Percentiles rank a stretch among this genome's conserved stretches.
Evolutionary conservation across 2,329 filamentous ascomycete species (phyloP).

Genomic region (Phialocephala sp.): DNA sequence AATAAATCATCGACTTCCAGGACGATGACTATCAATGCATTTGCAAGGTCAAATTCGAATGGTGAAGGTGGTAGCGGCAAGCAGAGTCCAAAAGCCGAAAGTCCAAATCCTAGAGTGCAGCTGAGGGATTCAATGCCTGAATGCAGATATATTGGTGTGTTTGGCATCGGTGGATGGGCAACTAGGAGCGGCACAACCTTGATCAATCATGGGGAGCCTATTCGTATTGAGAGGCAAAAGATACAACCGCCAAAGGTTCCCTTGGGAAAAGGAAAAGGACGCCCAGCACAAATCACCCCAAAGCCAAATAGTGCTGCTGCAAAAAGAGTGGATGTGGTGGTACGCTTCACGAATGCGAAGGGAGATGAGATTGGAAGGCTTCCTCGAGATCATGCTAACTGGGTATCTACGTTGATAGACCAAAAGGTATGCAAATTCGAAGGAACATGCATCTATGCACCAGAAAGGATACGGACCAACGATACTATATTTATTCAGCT

Average conservation of each 20-base stretch:
- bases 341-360: constrained; percentile 81
- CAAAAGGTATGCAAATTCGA: constrained; percentile 89
- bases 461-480: constrained; percentile 83
- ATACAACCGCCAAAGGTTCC: constrained; percentile 62
- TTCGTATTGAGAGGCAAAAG: constrained; percentile 86
- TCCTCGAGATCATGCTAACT: constrained; percentile 84
- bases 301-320: constrained; percentile 51
- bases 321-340: constrained; percentile 81
- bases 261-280: constrained; percentile 52
- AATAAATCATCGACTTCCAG: constrained; percentile 20
- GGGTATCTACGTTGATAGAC: constrained; percentile 92
- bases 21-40: constrained; percentile 36
- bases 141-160: constrained; percentile 83
- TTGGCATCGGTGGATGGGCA: constrained; percentile 91
- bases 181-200: constrained; percentile 80
- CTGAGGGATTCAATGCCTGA: constrained; percentile 48
- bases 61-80: constrained; percentile 15
- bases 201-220: constrained; percentile 79
- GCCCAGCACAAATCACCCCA: constrained; percentile 37
- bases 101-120: constrained; percentile 6
- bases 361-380: constrained; percentile 87
- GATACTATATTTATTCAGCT: constrained; percentile 95
- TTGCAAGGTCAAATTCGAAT: constrained; percentile 31
- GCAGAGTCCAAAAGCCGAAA: constrained; percentile 39
- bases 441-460: constrained; percentile 86